Evolutionary conservation across 148 eudicot species (phyloP).

Genomic region (Cornus suecica): DNA sequence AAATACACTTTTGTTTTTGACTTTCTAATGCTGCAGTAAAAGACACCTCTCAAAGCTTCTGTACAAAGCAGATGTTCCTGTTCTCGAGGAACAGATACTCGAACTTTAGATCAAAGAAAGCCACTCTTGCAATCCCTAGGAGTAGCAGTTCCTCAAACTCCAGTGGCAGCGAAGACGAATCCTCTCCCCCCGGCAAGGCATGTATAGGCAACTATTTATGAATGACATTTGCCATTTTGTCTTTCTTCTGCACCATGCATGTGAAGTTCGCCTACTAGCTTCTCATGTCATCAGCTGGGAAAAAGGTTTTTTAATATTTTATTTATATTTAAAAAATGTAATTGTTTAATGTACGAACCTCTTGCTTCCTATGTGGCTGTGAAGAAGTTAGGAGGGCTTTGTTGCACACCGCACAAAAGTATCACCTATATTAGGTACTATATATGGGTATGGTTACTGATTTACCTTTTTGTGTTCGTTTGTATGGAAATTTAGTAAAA

Average conservation of each 20-base stretch:
- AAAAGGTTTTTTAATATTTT: neutral
- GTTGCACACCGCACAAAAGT: neutral
- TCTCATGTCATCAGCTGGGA: neutral
- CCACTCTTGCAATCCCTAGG: slow-evolving; percentile 28
- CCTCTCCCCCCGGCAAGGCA: slow-evolving; percentile 45
- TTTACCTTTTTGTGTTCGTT: no score
- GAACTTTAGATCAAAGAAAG: slow-evolving; percentile 15
- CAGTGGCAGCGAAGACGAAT: slow-evolving; percentile 29
- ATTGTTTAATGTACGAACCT: neutral
- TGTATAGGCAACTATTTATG: slow-evolving; percentile 10
- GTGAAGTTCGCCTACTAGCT: neutral
- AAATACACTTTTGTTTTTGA: neutral
- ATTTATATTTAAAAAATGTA: neutral
- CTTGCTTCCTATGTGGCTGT: neutral
- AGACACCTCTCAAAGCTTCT: slow-evolving; percentile 12
- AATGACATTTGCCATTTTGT: neutral
- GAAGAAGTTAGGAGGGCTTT: neutral
- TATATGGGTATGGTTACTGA: neutral
- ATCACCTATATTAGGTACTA: neutral
- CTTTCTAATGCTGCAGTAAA: slow-evolving; percentile 14
- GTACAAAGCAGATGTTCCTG: neutral
- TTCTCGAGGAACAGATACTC: slow-evolving; percentile 7
- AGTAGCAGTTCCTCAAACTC: slow-evolving; percentile 39
- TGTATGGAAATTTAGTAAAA: neutral
- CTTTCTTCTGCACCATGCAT: neutral